These are phyloP conservation scores for Candida pseudoviswanathii DNA, from an alignment of 1,139 yeast genomes.

Conservation along the genomic window DNA sequence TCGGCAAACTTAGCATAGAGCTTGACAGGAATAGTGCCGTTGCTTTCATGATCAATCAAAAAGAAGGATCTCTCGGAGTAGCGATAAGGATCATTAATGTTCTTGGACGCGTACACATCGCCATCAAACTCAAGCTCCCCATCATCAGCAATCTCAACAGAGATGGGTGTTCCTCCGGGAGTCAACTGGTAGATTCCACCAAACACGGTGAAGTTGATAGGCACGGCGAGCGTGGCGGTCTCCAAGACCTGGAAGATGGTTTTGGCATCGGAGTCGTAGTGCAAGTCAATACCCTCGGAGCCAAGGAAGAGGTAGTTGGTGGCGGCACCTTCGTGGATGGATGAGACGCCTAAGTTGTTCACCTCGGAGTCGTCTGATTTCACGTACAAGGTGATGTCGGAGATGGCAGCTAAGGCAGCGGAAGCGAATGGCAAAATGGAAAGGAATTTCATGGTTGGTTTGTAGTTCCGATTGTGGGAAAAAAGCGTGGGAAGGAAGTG, in stretches of 20 bases:
- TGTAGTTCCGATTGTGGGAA: too few relatives aligned
- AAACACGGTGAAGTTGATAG: conserved; percentile 1
- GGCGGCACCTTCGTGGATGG: conserved; percentile 59
- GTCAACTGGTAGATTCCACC: conserved; percentile 14
- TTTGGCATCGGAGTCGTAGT: conserved; percentile 59
- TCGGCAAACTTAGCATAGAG: conserved; percentile 15
- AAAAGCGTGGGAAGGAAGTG: too few relatives aligned
- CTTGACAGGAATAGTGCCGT: conserved; percentile 22
- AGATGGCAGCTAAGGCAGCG: conserved; percentile 25
- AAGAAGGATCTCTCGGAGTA: conserved; percentile 32
- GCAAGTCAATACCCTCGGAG: conserved; percentile 20
- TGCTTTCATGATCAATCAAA: conserved; percentile 21
- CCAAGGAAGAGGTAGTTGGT: conserved; percentile 45
- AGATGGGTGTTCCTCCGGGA: conserved; percentile 13
- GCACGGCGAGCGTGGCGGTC: neutral
- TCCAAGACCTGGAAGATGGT: conserved; percentile 27
- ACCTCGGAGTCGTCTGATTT: conserved; percentile 24
- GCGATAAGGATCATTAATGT: conserved; percentile 46
- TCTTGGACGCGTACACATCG: conserved; percentile 41
- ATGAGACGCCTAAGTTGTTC: conserved; percentile 31
- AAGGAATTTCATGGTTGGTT: conserved; percentile 21
- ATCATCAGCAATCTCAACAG: conserved; percentile 19
- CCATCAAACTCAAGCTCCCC: conserved; percentile 32
- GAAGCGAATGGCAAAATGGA: conserved; percentile 18
- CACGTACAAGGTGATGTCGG: conserved; percentile 19